phyloP scores from a whole-genome alignment of 1,139 yeast genomes.

The Taphrina pruni region DNA sequence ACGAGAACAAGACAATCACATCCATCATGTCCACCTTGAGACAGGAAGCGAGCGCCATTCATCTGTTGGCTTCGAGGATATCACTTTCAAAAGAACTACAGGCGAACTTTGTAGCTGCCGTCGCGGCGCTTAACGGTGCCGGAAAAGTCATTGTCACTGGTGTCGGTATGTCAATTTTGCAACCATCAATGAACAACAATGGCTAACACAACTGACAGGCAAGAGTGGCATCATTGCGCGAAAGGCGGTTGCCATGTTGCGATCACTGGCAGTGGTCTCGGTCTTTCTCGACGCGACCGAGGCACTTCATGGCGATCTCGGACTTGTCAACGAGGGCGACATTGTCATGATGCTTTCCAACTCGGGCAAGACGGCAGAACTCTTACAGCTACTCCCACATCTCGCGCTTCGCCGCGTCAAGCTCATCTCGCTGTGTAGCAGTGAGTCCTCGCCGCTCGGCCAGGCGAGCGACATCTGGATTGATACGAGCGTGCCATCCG shows the following conservation, averaged over 20 bases:
- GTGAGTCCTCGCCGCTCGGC: constrained; percentile 57
- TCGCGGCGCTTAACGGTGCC: constrained; percentile 37
- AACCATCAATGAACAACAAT: background rate
- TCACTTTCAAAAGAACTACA: constrained; percentile 37
- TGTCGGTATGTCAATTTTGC: constrained; percentile 10
- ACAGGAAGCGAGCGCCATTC: constrained; percentile 34
- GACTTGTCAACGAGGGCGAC: constrained; percentile 68
- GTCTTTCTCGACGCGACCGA: constrained; percentile 79
- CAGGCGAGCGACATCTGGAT: constrained; percentile 60
- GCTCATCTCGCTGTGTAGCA: constrained; percentile 65
- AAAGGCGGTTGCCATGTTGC: constrained; percentile 80
- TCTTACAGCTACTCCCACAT: constrained; percentile 65
- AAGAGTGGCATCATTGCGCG: constrained; percentile 79
- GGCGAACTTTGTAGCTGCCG: constrained; percentile 33
- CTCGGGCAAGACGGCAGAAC: constrained; percentile 84
- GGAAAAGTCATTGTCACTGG: constrained; percentile 34
- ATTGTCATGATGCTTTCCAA: constrained; percentile 73
- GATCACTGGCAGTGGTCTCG: constrained; percentile 75
- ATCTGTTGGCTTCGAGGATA: constrained; percentile 30
- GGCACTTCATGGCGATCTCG: constrained; percentile 90
- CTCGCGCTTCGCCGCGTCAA: constrained; percentile 58
- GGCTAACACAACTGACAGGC: constrained; percentile 57
- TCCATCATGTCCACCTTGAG: constrained; percentile 39
- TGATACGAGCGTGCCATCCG: constrained; percentile 65
- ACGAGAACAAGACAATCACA: constrained; percentile 37